Base-by-base conservation (phyloP, 495 filamentous ascomycete genomes). In the Opeltia flavorubescens region DNA sequence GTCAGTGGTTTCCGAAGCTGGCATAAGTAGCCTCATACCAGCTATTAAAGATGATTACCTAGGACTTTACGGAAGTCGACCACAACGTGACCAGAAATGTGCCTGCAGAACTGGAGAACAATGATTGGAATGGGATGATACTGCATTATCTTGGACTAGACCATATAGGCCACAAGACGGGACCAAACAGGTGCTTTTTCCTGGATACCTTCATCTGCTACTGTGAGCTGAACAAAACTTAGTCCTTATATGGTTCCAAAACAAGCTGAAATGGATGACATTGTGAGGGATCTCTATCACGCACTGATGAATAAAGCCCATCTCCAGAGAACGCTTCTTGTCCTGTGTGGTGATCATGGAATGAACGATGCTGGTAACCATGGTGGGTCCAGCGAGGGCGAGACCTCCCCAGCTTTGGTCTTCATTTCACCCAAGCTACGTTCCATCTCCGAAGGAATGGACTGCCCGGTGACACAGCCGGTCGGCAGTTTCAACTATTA, bases 301-400 rank as follows among this genome's bases (percentile, higher is more conserved):
- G 82, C 85, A 2, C 82, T 96, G 46, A 74, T 80, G 56, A 68
- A 66, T 1, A 58, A 84, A 33, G 52, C 66, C 3, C 81, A 94
- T 61, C 75, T 94, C 2, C 55, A 75, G 29, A 83, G 78, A 17
- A 87, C 89, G 3, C 69, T 96, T 13, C 74, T 99, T 43, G 76
- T 99, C 1, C 65, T 99, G 6, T 86, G 79, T 46, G 91, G 91
- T 35, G 91, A 99, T 58, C 91, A 99, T 59, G 91, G 91, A 17
- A 99, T 99, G 91, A 99, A 95, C 55, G 91, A 96, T 54, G 91
- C 87, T 30, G 91, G 91, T 3, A 96, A 96, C 56, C 91, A 99
- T 61, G 91, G 91, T 9, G 91, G 89, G 5, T 94, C 93, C 17
- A 82, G 84, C 2, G 74, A 83, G 15, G 87, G 93, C 5, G 91